Evolutionary conservation across 371 early-diverging fungal genomes (phyloP).

Genomic region (Mucor irregularis): DNA sequence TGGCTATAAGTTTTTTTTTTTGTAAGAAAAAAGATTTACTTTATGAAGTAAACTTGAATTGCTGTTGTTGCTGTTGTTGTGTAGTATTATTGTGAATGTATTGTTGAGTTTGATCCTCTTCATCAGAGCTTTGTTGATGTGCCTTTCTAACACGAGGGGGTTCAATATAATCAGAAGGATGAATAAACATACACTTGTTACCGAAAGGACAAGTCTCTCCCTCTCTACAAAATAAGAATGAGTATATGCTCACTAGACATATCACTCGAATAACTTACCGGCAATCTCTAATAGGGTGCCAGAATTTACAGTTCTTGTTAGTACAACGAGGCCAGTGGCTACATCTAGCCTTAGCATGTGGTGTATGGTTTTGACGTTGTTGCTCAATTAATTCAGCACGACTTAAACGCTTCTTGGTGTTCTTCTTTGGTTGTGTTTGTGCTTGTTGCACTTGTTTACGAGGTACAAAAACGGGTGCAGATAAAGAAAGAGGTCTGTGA

Average conservation of each 20-base stretch:
- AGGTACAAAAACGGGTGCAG: conserved; percentile 25
- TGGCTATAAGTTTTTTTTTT: no score
- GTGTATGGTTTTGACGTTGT: conserved; percentile 36
- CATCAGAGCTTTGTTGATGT: neutral
- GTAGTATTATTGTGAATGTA: no score
- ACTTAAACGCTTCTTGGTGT: conserved; percentile 29
- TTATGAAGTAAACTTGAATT: no score
- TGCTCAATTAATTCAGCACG: conserved; percentile 40
- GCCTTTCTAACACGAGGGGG: neutral
- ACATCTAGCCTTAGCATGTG: conserved; percentile 50
- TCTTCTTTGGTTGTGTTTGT: conserved; percentile 2
- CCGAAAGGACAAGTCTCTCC: conserved; percentile 50
- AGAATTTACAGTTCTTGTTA: conserved; percentile 62
- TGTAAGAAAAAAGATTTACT: no score
- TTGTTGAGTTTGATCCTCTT: neutral
- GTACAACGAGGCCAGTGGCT: conserved; percentile 61
- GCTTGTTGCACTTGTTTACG: conserved; percentile 1
- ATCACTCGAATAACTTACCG: conserved; percentile 34
- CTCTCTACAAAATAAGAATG: conserved; percentile 27
- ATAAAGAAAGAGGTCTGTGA: neutral
- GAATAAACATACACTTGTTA: conserved; percentile 54
- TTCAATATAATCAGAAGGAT: conserved; percentile 37
- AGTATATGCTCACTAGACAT: neutral
- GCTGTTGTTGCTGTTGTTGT: no score
- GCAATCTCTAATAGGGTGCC: conserved; percentile 50